These are phyloP conservation scores for Collariella sp. DNA, from an alignment of 495 filamentous ascomycete genomes.

Conservation along the genomic window DNA sequence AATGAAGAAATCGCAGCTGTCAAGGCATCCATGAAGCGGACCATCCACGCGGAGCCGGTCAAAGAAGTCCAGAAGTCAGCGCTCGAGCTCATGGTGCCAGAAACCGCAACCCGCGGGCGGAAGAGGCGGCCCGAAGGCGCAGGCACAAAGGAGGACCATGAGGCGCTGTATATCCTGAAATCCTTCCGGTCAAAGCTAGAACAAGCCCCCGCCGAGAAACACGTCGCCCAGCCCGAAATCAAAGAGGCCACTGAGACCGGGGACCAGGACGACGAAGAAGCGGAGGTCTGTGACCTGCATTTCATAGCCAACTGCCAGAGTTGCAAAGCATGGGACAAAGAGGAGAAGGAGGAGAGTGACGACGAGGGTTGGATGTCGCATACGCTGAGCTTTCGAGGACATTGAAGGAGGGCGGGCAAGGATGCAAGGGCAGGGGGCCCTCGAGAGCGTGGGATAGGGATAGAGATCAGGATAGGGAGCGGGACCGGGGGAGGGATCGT, in stretches of 20 bases:
- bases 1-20: conserved; percentile 87
- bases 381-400: conserved; percentile 69
- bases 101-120: conserved; percentile 68
- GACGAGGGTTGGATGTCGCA: conserved; percentile 63
- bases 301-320: conserved; percentile 91
- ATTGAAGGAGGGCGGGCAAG: conserved; percentile 49
- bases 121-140: conserved; percentile 56
- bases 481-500: not conserved
- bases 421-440: conserved; percentile 40
- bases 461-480: conserved; percentile 16
- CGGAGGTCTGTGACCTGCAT: conserved; percentile 72
- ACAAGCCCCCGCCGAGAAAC: conserved; percentile 43
- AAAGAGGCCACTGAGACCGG: conserved; percentile 23
- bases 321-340: conserved; percentile 69
- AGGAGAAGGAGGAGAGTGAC: conserved; percentile 50
- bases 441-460: conserved; percentile 51
- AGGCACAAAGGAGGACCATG: conserved; percentile 46
- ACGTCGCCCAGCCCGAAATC: conserved; percentile 17
- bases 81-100: conserved; percentile 75
- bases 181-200: conserved; percentile 75
- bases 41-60: conserved; percentile 48
- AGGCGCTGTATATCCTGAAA: conserved; percentile 57
- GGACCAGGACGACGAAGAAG: conserved; percentile 28
- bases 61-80: conserved; percentile 56
- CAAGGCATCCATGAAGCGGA: conserved; percentile 88